phyloP scores from a whole-genome alignment of 163 green algal species.

The Scenedesmus sp. region DNA sequence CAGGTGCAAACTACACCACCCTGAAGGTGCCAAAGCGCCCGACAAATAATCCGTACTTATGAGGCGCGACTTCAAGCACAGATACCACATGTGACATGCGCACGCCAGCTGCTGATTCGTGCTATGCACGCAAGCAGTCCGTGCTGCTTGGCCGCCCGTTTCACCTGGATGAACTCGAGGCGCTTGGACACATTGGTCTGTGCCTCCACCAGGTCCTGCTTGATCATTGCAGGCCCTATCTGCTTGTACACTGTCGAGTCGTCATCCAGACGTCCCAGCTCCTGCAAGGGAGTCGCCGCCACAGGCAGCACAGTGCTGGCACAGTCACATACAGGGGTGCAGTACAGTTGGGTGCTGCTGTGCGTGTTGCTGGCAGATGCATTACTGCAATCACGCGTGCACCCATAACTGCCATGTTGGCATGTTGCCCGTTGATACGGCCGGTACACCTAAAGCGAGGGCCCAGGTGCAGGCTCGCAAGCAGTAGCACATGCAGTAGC shows the following conservation, averaged over 20 bases:
- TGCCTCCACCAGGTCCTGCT: constrained; percentile 76
- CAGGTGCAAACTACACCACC: neutral
- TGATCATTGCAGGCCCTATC: constrained; percentile 76
- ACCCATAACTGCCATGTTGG: too few relatives aligned
- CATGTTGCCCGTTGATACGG: neutral
- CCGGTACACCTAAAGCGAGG: too few relatives aligned
- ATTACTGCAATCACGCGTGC: neutral
- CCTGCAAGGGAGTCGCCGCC: constrained; percentile 60
- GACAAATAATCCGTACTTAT: neutral
- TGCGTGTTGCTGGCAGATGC: neutral
- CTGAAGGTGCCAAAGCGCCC: neutral
- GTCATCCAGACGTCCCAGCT: constrained; percentile 81
- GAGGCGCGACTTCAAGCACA: neutral
- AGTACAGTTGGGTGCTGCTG: neutral
- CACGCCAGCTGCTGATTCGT: neutral
- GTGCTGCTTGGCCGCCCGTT: neutral
- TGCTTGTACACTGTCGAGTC: constrained; percentile 84
- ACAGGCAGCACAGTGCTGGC: neutral
- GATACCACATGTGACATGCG: too few relatives aligned
- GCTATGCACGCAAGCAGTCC: neutral
- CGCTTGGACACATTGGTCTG: constrained; percentile 85
- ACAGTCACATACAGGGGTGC: neutral
- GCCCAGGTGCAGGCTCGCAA: neutral
- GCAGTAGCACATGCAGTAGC: neutral
- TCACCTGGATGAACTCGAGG: constrained; percentile 83